Conservation (phyloP, 2,329 filamentous ascomycete species). For the Alternaria triticimaculans region DNA sequence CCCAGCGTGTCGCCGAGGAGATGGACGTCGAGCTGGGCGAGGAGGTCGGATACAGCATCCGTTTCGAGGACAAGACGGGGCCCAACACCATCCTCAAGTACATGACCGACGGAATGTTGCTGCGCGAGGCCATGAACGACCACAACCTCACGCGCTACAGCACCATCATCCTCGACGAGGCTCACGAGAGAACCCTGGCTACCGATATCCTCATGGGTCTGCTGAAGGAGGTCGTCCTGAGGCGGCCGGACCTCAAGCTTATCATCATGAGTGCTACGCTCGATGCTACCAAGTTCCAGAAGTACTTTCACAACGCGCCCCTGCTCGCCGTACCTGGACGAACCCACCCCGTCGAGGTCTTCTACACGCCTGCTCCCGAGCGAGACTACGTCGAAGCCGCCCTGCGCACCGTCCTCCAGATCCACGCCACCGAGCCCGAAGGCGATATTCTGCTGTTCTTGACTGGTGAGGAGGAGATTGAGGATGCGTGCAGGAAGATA, state of each 20-base stretch:
- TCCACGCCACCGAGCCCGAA: constrained; percentile 89
- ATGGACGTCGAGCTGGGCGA: constrained; percentile 89
- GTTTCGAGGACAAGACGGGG: constrained; percentile 93
- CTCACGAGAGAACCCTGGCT: constrained; percentile 94
- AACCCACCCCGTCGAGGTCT: constrained; percentile 96
- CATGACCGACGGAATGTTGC: constrained; percentile 99
- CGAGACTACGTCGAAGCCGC: constrained; percentile 96
- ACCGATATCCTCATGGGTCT: constrained; percentile 95
- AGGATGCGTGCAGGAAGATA: constrained; percentile 94
- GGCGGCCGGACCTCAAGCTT: constrained; percentile 85
- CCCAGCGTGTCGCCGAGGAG: constrained; percentile 95
- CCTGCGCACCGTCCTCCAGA: constrained; percentile 92
- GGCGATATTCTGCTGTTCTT: constrained; percentile 94
- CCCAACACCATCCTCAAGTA: constrained; percentile 95
- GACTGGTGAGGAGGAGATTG: constrained; percentile 98
- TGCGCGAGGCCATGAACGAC: constrained; percentile 92
- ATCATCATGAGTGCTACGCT: constrained; percentile 97
- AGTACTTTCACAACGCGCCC: constrained; percentile 94
- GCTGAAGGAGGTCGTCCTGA: constrained; percentile 89
- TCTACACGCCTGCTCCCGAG: constrained; percentile 96
- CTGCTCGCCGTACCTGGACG: constrained; percentile 92
- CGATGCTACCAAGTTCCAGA: constrained; percentile 97
- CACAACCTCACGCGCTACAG: constrained; percentile 89
- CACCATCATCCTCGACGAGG: constrained; percentile 97
- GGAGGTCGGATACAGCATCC: constrained; percentile 96